Conservation (phyloP, 2,329 filamentous ascomycete species). For the Mycosphaerella sp. region DNA sequence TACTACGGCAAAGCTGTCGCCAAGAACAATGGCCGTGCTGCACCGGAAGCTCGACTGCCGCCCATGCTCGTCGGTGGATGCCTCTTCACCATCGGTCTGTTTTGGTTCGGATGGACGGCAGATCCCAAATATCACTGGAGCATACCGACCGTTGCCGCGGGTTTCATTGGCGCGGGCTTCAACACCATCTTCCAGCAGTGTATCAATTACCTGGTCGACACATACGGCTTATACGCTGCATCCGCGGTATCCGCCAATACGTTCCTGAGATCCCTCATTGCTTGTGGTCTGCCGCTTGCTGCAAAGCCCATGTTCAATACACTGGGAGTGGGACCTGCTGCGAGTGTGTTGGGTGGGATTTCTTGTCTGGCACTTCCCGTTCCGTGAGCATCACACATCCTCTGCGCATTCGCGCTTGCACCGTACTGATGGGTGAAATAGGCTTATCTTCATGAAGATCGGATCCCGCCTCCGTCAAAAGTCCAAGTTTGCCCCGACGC, state of each 20-base stretch:
- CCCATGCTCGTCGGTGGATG: conserved; percentile 43
- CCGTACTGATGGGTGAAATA: background rate
- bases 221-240: conserved; percentile 38
- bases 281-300: conserved; percentile 34
- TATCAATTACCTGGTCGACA: conserved; percentile 42
- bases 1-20: conserved; percentile 37
- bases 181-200: conserved; percentile 45
- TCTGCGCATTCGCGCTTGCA: background rate
- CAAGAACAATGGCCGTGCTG: conserved; percentile 31
- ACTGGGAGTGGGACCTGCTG: conserved; percentile 40
- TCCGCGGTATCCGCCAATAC: conserved; percentile 47
- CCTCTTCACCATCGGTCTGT: conserved; percentile 32
- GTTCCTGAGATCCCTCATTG: conserved; percentile 42
- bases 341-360: conserved; percentile 39
- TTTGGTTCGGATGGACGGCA: conserved; percentile 23
- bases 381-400: conserved; percentile 22
- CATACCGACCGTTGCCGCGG: conserved; percentile 30
- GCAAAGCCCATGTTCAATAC: conserved; percentile 38
- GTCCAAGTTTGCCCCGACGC: conserved; percentile 32
- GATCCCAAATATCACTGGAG: conserved; percentile 35
- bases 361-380: conserved; percentile 38
- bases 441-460: conserved; percentile 41
- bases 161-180: conserved; percentile 44
- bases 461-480: conserved; percentile 37
- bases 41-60: conserved; percentile 36